These are phyloP conservation scores for Chlamydomonas reinhardtii DNA, from an alignment of 163 green algal species.

Conservation along the genomic window DNA sequence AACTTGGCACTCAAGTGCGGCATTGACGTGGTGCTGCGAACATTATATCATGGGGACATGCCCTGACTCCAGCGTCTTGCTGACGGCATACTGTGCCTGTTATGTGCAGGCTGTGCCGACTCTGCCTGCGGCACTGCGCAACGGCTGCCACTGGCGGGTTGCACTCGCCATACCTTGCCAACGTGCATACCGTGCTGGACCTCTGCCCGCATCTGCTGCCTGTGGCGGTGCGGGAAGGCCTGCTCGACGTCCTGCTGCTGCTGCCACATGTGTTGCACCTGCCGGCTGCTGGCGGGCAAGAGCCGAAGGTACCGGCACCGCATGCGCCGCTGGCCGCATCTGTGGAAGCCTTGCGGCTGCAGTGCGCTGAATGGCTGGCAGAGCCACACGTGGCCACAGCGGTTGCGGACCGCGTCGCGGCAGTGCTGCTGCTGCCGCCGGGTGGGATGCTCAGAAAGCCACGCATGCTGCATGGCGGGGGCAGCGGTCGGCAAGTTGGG, in stretches of 20 bases:
- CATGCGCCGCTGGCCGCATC: background rate
- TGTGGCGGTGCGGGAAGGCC: background rate
- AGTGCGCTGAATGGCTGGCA: background rate
- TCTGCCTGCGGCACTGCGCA: no score
- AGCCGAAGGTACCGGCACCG: background rate
- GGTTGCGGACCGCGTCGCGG: background rate
- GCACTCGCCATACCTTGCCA: slow-evolving; percentile 14
- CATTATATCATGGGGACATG: no score
- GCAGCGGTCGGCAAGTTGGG: no score
- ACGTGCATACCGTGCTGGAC: background rate
- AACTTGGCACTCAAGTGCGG: no score
- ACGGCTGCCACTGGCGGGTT: no score
- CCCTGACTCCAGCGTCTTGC: background rate
- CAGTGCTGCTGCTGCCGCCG: no score
- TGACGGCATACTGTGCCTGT: background rate
- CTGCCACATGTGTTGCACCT: background rate
- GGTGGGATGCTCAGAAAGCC: no score
- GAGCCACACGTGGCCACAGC: background rate
- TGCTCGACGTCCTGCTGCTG: slow-evolving; percentile 12
- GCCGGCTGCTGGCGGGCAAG: background rate
- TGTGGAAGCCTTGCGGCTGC: background rate
- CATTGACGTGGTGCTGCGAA: no score
- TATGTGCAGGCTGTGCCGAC: background rate
- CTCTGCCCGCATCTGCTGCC: background rate
- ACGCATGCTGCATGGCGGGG: no score